A percentile compares a stretch with the other conserved stretches of the same genome.
phyloP scores from a whole-genome alignment of 805 yeast genomes.

The Zygosaccharomyces rouxii region DNA sequence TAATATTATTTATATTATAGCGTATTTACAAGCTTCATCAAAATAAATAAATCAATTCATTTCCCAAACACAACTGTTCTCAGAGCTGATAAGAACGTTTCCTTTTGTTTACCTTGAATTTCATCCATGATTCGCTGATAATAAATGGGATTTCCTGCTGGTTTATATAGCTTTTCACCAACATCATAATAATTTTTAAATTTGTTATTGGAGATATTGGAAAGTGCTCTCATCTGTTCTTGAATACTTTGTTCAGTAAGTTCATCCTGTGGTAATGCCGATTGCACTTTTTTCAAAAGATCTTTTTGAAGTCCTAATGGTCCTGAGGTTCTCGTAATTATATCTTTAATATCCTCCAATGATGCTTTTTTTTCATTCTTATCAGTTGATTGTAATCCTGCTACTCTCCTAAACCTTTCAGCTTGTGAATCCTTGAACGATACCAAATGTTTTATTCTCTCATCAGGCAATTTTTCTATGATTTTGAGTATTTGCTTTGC shows the following conservation, averaged over 20 bases:
- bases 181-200: constrained; percentile 59
- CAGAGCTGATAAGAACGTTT: constrained; percentile 58
- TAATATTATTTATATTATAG: neutral
- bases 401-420: constrained; percentile 49
- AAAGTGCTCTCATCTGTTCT: constrained; percentile 55
- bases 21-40: constrained; percentile 11
- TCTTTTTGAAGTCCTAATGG: constrained; percentile 46
- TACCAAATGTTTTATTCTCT: constrained; percentile 61
- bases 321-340: constrained; percentile 34
- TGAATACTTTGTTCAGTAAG: constrained; percentile 45
- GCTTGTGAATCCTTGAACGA: constrained; percentile 67
- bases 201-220: constrained; percentile 55
- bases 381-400: constrained; percentile 42
- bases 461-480: constrained; percentile 62
- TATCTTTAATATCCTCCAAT: constrained; percentile 39
- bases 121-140: constrained; percentile 68
- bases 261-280: constrained; percentile 44
- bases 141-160: constrained; percentile 82
- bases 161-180: constrained; percentile 62
- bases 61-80: constrained; percentile 75
- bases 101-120: constrained; percentile 66
- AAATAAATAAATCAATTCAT: constrained; percentile 23
- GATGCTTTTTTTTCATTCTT: constrained; percentile 39
- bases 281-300: constrained; percentile 41
- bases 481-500: constrained; percentile 55